Percentiles rank a stretch among this genome's conserved stretches.
Evolutionary conservation across 2,329 filamentous ascomycete species (phyloP).

Genomic region (Stagonosporopsis chrysanthemi): DNA sequence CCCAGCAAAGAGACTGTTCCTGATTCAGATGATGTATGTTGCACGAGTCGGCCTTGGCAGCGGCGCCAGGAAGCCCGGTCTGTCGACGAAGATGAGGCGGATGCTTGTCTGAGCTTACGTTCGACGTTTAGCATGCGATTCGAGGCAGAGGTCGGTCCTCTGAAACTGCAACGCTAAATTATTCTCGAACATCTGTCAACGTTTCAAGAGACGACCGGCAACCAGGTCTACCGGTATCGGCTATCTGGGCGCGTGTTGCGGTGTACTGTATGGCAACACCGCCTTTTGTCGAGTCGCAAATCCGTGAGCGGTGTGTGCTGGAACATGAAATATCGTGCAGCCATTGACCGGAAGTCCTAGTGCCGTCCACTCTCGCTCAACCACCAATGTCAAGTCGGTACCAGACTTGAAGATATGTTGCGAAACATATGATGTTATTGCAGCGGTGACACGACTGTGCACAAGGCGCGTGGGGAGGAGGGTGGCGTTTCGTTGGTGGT

Average conservation of each 20-base stretch:
- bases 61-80: slow-evolving; percentile 11
- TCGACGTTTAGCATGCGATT: slow-evolving; percentile 10
- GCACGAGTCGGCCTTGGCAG: slow-evolving; percentile 17
- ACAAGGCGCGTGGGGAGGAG: slow-evolving; percentile 24
- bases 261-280: slow-evolving; percentile 16
- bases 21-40: slow-evolving; percentile 14
- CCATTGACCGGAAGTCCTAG: slow-evolving; percentile 17
- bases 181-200: slow-evolving; percentile 30
- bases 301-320: slow-evolving; percentile 15
- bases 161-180: slow-evolving; percentile 20
- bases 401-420: not conserved
- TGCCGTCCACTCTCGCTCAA: not conserved
- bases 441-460: slow-evolving; percentile 15
- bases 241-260: slow-evolving; percentile 16
- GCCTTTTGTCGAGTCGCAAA: slow-evolving; percentile 21
- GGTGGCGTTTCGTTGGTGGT: slow-evolving; percentile 23
- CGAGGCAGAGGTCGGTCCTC: slow-evolving; percentile 4
- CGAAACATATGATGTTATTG: slow-evolving; percentile 2
- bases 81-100: slow-evolving; percentile 13
- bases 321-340: slow-evolving; percentile 7
- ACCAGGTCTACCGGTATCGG: slow-evolving; percentile 19
- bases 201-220: slow-evolving; percentile 34
- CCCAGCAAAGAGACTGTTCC: slow-evolving; percentile 8
- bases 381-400: not conserved
- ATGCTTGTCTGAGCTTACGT: slow-evolving; percentile 18